phyloP scores from a whole-genome alignment of 2,329 filamentous ascomycete genomes.

The Coniella lustricola region DNA sequence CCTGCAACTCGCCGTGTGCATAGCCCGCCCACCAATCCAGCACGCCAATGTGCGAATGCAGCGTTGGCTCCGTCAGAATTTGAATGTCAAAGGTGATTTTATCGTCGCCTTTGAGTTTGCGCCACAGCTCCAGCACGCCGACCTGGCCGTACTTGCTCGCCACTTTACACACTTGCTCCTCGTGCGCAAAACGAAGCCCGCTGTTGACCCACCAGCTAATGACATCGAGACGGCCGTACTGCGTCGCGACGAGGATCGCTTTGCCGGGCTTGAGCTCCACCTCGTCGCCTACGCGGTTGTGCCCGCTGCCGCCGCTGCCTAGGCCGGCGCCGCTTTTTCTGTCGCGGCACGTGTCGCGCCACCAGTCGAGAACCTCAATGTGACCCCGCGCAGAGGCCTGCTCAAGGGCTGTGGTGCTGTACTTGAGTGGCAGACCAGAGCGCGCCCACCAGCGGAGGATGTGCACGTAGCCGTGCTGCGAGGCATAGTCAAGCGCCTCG shows the following conservation, averaged over 20 bases:
- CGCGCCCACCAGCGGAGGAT: conserved; percentile 88
- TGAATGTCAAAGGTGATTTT: conserved; percentile 30
- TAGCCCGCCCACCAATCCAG: conserved; percentile 88
- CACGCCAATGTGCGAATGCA: conserved; percentile 75
- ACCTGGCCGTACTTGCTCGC: conserved; percentile 82
- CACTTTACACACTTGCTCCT: conserved; percentile 75
- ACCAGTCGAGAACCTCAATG: conserved; percentile 86
- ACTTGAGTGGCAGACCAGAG: conserved; percentile 68
- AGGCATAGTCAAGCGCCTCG: conserved; percentile 82
- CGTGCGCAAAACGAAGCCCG: conserved; percentile 70
- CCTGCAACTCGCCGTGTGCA: conserved; percentile 46
- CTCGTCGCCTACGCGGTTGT: no score
- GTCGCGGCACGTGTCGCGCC: conserved; percentile 63
- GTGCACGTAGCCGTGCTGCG: conserved; percentile 74
- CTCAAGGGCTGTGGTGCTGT: conserved; percentile 81
- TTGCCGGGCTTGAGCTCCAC: conserved; percentile 72
- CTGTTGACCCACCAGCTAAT: conserved; percentile 85
- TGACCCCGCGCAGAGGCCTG: conserved; percentile 80
- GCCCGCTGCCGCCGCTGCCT: no score
- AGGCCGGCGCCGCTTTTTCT: conserved; percentile 33
- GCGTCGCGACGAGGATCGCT: conserved; percentile 74
- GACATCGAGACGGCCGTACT: conserved; percentile 70
- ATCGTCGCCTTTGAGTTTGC: conserved; percentile 59
- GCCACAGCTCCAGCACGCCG: conserved; percentile 76
- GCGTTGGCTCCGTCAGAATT: conserved; percentile 72